Percentiles rank a stretch among this genome's conserved stretches.
Evolutionary conservation across 805 yeast genomes (phyloP).

Genomic region (Yarrowia sp.): DNA sequence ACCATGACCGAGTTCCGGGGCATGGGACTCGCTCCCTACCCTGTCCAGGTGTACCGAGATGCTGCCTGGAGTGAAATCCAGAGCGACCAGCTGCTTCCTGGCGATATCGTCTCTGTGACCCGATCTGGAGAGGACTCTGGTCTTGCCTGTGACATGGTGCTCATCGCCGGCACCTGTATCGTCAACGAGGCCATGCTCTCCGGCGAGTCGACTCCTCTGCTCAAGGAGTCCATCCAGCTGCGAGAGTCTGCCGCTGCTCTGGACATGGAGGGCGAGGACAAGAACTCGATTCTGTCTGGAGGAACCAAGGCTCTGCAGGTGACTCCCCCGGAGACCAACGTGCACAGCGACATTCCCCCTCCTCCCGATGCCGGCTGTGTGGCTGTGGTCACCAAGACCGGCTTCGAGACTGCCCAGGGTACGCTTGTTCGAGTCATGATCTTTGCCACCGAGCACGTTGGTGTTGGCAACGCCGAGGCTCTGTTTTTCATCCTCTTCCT

Average conservation of each 20-base stretch:
- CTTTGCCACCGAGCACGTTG: conserved; percentile 93
- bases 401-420: conserved; percentile 99
- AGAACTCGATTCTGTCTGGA: conserved; percentile 87
- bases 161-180: conserved; percentile 89
- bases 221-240: conserved; percentile 86
- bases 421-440: conserved; percentile 97
- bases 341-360: conserved; percentile 55
- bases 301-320: conserved; percentile 97
- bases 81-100: conserved; percentile 83
- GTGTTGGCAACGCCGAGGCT: conserved; percentile 95
- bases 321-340: conserved; percentile 53
- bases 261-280: conserved; percentile 83
- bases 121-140: conserved; percentile 93
- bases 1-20: conserved; percentile 95
- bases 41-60: conserved; percentile 74
- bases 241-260: conserved; percentile 75
- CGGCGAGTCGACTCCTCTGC: conserved; percentile 96
- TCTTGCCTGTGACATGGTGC: conserved; percentile 88
- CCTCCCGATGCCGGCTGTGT: conserved; percentile 94
- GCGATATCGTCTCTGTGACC: conserved; percentile 81
- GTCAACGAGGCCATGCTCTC: conserved; percentile 99
- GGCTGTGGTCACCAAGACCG: conserved; percentile 89
- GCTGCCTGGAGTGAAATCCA: conserved; percentile 70
- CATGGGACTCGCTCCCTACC: conserved; percentile 95
- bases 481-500: conserved; percentile 89